A percentile compares a stretch with the other conserved stretches of the same genome.
These are phyloP conservation scores for Hirsutella rhossiliensis DNA, from an alignment of 2,329 filamentous ascomycete species.

Conservation along the genomic window DNA sequence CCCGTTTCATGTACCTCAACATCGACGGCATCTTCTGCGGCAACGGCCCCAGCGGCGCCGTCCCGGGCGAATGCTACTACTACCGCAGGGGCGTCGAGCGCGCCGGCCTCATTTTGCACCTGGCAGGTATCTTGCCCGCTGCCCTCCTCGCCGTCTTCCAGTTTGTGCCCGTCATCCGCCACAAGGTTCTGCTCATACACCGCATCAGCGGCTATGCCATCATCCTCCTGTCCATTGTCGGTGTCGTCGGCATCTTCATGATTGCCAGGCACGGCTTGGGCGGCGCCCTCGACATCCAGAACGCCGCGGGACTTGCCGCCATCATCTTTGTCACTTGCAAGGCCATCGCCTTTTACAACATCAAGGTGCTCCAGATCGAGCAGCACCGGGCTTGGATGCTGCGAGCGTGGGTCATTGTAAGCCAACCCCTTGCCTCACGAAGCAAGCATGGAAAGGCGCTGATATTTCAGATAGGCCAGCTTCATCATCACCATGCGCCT, in stretches of 20 bases:
- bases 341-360: constrained; percentile 36
- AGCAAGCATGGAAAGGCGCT: constrained; percentile 17
- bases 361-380: constrained; percentile 47
- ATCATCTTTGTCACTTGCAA: constrained; percentile 30
- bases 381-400: constrained; percentile 53
- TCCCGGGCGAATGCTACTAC: constrained; percentile 27
- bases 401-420: constrained; percentile 28
- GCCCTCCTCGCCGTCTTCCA: constrained; percentile 29
- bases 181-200: constrained; percentile 38
- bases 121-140: constrained; percentile 28
- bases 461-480: not conserved
- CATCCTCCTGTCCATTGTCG: constrained; percentile 30
- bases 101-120: constrained; percentile 30
- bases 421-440: not conserved
- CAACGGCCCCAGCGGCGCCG: constrained; percentile 3
- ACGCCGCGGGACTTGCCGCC: constrained; percentile 25
- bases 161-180: constrained; percentile 32
- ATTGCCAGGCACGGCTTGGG: constrained; percentile 37
- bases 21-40: constrained; percentile 23
- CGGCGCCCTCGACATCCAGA: constrained; percentile 35
- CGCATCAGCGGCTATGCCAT: constrained; percentile 46
- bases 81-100: constrained; percentile 15
- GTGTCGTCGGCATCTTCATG: constrained; percentile 36
- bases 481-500: not conserved
- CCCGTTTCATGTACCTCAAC: constrained; percentile 33